These are phyloP conservation scores for Salix brachista DNA, from an alignment of 345 rosid species.

Conservation along the genomic window DNA sequence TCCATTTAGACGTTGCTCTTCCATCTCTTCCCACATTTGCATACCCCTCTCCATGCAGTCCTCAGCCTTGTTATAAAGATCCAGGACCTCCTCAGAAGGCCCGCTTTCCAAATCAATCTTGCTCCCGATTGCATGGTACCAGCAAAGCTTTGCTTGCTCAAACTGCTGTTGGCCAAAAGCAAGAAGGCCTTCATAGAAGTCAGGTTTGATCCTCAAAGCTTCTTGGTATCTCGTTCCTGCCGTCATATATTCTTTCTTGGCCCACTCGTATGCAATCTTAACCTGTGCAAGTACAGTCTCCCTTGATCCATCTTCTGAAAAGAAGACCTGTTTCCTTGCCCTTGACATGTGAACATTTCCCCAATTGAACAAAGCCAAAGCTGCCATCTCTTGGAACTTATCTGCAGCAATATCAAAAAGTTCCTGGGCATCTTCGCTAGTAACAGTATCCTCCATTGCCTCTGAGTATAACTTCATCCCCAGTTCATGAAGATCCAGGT, in stretches of 20 bases:
- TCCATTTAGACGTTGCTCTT: slow-evolving; percentile 82
- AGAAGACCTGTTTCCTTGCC: slow-evolving; percentile 67
- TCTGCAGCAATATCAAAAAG: slow-evolving; percentile 80
- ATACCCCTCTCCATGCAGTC: slow-evolving; percentile 95
- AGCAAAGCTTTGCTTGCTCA: slow-evolving; percentile 92
- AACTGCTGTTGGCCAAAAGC: slow-evolving; percentile 96
- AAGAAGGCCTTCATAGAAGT: slow-evolving; percentile 86
- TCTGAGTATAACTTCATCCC: slow-evolving; percentile 91
- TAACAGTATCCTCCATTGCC: slow-evolving; percentile 88
- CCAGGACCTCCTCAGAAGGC: slow-evolving; percentile 68
- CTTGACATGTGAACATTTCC: slow-evolving; percentile 91
- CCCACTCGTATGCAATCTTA: slow-evolving; percentile 68
- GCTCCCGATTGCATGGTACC: slow-evolving; percentile 78
- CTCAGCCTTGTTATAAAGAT: slow-evolving; percentile 94
- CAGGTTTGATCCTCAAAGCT: slow-evolving; percentile 75
- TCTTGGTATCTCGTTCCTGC: slow-evolving; percentile 78
- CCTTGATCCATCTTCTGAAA: slow-evolving; percentile 62
- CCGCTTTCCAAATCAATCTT: slow-evolving; percentile 59
- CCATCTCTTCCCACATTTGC: slow-evolving; percentile 98
- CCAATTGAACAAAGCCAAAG: slow-evolving; percentile 92
- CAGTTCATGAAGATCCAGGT: slow-evolving; percentile 83
- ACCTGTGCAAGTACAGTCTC: slow-evolving; percentile 54
- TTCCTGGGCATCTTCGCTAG: slow-evolving; percentile 81
- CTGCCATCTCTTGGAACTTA: slow-evolving; percentile 97
- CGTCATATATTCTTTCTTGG: slow-evolving; percentile 58